A percentile compares a stretch with the other conserved stretches of the same genome.
These are phyloP conservation scores for Begonia masoniana DNA, from an alignment of 306 rosid genomes.

Conservation along the genomic window DNA sequence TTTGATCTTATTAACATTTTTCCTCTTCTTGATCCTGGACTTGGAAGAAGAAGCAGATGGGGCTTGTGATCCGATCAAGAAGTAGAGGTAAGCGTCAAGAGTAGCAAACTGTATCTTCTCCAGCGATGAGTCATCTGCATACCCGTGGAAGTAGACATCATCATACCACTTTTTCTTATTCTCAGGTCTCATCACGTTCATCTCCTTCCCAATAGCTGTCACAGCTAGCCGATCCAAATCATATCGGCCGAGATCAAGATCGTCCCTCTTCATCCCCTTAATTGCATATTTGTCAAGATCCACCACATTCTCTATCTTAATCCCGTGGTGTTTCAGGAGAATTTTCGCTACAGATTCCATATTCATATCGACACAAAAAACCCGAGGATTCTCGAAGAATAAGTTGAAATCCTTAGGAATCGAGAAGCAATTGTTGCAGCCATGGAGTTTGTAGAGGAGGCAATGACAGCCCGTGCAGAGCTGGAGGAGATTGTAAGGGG, in stretches of 20 bases:
- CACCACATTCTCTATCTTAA: slow-evolving; percentile 12
- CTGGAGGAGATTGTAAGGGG: slow-evolving; percentile 4
- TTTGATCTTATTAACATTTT: neutral
- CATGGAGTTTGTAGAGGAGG: slow-evolving; percentile 6
- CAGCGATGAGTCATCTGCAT: neutral
- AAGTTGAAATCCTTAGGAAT: neutral
- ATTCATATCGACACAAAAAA: slow-evolving; percentile 2
- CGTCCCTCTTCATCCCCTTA: slow-evolving; percentile 1
- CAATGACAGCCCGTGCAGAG: slow-evolving; percentile 13
- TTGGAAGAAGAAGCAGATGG: neutral
- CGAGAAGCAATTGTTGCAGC: no score
- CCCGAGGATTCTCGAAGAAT: slow-evolving; percentile 11
- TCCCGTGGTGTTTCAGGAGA: neutral
- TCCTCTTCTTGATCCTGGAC: no score
- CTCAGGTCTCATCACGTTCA: slow-evolving; percentile 8
- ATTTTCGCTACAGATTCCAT: neutral
- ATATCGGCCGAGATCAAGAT: slow-evolving; percentile 8
- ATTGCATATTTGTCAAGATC: slow-evolving; percentile 4
- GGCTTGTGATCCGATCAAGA: slow-evolving; percentile 2
- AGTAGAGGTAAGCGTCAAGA: slow-evolving; percentile 11
- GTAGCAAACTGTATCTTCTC: slow-evolving; percentile 10
- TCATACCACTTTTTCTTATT: slow-evolving; percentile 1
- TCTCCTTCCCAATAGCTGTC: slow-evolving; percentile 10
- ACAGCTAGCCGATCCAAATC: slow-evolving; percentile 8
- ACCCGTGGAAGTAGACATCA: neutral